A percentile compares a stretch with the other conserved stretches of the same genome.
Conservation (phyloP, 2,329 filamentous ascomycete species). For the Colletotrichum zoysiae region DNA sequence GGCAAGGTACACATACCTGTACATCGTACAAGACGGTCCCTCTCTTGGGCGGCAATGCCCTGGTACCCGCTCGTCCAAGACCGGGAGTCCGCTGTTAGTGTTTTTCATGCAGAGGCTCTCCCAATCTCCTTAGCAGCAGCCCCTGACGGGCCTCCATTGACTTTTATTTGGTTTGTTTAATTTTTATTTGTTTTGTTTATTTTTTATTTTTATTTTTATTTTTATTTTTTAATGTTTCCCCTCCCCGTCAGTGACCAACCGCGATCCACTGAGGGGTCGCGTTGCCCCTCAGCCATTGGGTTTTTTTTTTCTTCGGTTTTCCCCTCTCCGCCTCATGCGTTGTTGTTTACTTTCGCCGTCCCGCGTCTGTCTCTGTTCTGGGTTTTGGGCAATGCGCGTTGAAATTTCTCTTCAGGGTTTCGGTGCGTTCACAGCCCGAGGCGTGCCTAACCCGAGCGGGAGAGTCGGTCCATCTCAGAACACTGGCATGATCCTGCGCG, state of each 20-base stretch:
- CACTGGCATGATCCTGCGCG: background rate
- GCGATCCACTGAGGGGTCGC: background rate
- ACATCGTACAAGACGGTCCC: too few species aligned
- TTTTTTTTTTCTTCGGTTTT: constrained; percentile 4
- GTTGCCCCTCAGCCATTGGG: background rate
- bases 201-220: background rate
- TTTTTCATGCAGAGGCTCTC: constrained; percentile 24
- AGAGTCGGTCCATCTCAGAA: background rate
- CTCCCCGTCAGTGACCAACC: background rate
- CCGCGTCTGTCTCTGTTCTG: background rate
- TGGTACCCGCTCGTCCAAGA: constrained; percentile 8
- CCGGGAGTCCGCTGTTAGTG: constrained; percentile 32
- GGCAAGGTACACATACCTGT: too few species aligned
- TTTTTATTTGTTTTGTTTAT: background rate
- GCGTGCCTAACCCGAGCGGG: background rate
- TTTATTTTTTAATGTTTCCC: too few species aligned
- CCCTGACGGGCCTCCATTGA: constrained; percentile 2
- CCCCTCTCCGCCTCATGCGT: background rate
- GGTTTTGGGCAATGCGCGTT: background rate
- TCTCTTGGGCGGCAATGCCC: constrained; percentile 15
- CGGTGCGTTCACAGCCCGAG: background rate
- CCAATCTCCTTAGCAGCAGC: constrained; percentile 17
- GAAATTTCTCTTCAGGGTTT: background rate
- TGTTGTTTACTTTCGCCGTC: background rate
- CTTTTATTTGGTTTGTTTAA: too few species aligned